Evolutionary conservation across 2,329 filamentous ascomycete genomes (phyloP).

Genomic region (Fusarium albidum): DNA sequence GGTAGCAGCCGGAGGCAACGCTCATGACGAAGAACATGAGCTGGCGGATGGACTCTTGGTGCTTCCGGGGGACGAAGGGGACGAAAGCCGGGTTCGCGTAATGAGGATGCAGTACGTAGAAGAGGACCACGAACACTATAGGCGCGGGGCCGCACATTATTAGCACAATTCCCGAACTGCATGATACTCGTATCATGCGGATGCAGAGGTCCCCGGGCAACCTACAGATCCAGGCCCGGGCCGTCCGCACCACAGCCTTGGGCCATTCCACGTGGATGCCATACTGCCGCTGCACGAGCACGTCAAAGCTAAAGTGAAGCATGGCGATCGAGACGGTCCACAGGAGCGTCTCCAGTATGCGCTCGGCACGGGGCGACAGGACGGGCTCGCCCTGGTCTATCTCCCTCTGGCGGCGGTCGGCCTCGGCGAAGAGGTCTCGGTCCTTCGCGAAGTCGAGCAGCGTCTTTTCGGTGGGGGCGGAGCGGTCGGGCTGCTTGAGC

Average conservation of each 20-base stretch:
- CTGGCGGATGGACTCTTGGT: conserved; percentile 61
- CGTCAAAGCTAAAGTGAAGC: conserved; percentile 80
- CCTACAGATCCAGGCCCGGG: conserved; percentile 62
- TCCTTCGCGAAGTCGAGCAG: conserved; percentile 78
- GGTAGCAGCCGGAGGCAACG: conserved; percentile 73
- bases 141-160: not conserved
- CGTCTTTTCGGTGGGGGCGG: conserved; percentile 68
- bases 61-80: conserved; percentile 56
- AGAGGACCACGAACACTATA: conserved; percentile 62
- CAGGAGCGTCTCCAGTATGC: conserved; percentile 63
- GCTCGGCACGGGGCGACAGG: conserved; percentile 57
- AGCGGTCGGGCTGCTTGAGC: conserved; percentile 74
- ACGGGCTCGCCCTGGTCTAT: conserved; percentile 44
- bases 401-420: conserved; percentile 50
- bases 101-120: conserved; percentile 66
- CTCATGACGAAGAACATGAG: conserved; percentile 70
- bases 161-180: not conserved
- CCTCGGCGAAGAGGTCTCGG: conserved; percentile 63
- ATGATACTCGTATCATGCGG: not conserved
- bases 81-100: conserved; percentile 57
- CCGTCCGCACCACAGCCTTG: conserved; percentile 60
- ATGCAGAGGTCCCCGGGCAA: not conserved
- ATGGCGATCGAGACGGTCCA: conserved; percentile 71
- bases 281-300: conserved; percentile 82
- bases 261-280: conserved; percentile 70